phyloP scores from a whole-genome alignment of 164 flowering plant genomes.

The Magnolia changhungtana region DNA sequence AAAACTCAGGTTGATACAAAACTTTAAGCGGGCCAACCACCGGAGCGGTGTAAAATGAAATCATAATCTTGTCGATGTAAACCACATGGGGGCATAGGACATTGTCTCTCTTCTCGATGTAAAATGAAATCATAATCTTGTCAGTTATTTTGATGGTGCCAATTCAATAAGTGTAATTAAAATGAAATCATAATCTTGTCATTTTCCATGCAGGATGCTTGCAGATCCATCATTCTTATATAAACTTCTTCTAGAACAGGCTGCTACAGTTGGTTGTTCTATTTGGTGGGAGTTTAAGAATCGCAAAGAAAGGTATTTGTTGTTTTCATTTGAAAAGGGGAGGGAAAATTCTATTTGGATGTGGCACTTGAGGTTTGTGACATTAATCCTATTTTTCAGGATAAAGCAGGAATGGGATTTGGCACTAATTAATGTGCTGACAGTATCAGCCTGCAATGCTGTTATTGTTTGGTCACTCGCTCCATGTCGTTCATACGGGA shows the following conservation, averaged over 20 bases:
- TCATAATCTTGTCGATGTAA: background rate
- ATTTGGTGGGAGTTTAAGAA: conserved; percentile 88
- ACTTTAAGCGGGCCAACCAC: too few relatives aligned
- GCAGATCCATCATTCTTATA: conserved; percentile 92
- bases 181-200: background rate
- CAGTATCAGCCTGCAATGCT: conserved; percentile 80
- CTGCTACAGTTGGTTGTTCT: conserved; percentile 79
- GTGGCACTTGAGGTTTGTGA: conserved; percentile 2
- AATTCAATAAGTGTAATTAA: background rate
- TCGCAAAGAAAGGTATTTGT: conserved; percentile 70
- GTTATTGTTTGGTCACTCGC: conserved; percentile 94
- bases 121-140: background rate
- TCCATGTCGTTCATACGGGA: conserved; percentile 96
- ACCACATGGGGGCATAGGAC: too few relatives aligned
- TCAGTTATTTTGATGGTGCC: background rate
- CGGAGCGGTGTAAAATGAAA: background rate
- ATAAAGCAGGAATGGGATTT: conserved; percentile 97
- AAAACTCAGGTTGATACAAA: too few relatives aligned
- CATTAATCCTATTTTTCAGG: conserved; percentile 32
- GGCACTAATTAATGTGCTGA: conserved; percentile 88
- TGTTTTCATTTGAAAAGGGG: conserved; percentile 1
- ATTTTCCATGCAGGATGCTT: conserved; percentile 64
- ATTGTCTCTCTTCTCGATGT: background rate
- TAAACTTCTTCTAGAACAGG: conserved; percentile 74
- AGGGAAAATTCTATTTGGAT: background rate